These are phyloP conservation scores for Oehlia diaphana DNA, from an alignment of 192 early-diverging fungal species.

Conservation along the genomic window DNA sequence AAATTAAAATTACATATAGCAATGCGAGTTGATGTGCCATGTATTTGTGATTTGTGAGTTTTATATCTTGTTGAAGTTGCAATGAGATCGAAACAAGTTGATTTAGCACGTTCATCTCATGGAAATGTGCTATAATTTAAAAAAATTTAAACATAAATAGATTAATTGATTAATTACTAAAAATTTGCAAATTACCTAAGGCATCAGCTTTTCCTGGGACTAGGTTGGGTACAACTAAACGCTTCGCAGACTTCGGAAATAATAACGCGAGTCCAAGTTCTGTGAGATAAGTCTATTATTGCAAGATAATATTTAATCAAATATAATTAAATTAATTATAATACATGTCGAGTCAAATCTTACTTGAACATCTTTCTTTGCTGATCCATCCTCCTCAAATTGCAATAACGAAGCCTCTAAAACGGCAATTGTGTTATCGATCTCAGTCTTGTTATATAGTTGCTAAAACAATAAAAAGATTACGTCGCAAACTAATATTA, in stretches of 20 bases:
- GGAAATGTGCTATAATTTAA: slow-evolving; percentile 41
- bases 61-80: slow-evolving; percentile 50
- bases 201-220: slow-evolving; percentile 22
- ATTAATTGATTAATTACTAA: neutral
- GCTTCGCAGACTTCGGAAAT: slow-evolving; percentile 45
- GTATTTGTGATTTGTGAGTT: slow-evolving; percentile 53
- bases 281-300: slow-evolving; percentile 37
- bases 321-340: neutral
- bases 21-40: slow-evolving; percentile 57
- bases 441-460: slow-evolving; percentile 27
- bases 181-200: neutral
- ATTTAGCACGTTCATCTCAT: slow-evolving; percentile 44
- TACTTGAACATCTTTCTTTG: slow-evolving; percentile 28
- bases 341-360: neutral
- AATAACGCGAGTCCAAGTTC: slow-evolving; percentile 38
- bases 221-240: slow-evolving; percentile 34
- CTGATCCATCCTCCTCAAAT: slow-evolving; percentile 24
- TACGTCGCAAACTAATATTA: neutral
- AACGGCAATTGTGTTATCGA: slow-evolving; percentile 9
- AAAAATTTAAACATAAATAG: neutral
- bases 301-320: neutral
- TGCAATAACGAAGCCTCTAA: slow-evolving; percentile 7
- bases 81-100: slow-evolving; percentile 51
- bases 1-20: slow-evolving; percentile 45
- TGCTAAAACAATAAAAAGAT: slow-evolving; percentile 15